phyloP scores from a whole-genome alignment of 2,329 filamentous ascomycete genomes.

The Cercospora sp. region DNA sequence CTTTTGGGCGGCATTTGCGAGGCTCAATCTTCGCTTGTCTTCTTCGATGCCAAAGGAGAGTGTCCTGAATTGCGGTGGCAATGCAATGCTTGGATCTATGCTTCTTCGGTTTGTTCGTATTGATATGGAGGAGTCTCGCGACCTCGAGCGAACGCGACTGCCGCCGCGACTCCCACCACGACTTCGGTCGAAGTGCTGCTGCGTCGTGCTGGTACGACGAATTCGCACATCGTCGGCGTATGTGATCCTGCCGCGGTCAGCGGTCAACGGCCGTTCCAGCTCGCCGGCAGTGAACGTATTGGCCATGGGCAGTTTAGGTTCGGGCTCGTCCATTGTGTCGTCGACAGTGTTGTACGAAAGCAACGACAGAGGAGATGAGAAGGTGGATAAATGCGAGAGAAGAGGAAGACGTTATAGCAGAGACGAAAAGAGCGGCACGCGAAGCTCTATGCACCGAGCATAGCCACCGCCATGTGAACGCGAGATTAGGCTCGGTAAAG shows the following conservation, averaged over 20 bases:
- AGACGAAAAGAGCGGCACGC: neutral
- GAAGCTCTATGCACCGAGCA: slow-evolving; percentile 15
- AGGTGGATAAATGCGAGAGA: neutral
- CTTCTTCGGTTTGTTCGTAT: slow-evolving; percentile 41
- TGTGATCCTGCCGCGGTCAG: slow-evolving; percentile 27
- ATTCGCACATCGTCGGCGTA: slow-evolving; percentile 25
- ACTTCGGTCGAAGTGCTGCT: slow-evolving; percentile 16
- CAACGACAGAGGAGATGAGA: neutral
- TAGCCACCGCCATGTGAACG: slow-evolving; percentile 15
- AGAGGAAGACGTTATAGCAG: neutral
- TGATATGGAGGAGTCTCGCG: slow-evolving; percentile 39
- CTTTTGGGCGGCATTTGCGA: slow-evolving; percentile 33
- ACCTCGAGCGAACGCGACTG: slow-evolving; percentile 24
- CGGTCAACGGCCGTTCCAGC: slow-evolving; percentile 18
- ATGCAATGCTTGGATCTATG: slow-evolving; percentile 46
- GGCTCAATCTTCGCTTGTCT: slow-evolving; percentile 30
- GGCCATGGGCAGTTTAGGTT: slow-evolving; percentile 14
- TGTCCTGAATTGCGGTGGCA: slow-evolving; percentile 49
- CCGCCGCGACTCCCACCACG: slow-evolving; percentile 12
- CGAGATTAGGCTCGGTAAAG: slow-evolving; percentile 13
- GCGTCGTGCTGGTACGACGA: slow-evolving; percentile 19
- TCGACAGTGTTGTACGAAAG: neutral
- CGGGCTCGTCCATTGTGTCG: slow-evolving; percentile 16
- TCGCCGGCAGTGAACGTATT: slow-evolving; percentile 16
- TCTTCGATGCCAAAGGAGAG: slow-evolving; percentile 49